phyloP scores from a whole-genome alignment of 495 filamentous ascomycete species.

The Staphylotrichum tortipilum region DNA sequence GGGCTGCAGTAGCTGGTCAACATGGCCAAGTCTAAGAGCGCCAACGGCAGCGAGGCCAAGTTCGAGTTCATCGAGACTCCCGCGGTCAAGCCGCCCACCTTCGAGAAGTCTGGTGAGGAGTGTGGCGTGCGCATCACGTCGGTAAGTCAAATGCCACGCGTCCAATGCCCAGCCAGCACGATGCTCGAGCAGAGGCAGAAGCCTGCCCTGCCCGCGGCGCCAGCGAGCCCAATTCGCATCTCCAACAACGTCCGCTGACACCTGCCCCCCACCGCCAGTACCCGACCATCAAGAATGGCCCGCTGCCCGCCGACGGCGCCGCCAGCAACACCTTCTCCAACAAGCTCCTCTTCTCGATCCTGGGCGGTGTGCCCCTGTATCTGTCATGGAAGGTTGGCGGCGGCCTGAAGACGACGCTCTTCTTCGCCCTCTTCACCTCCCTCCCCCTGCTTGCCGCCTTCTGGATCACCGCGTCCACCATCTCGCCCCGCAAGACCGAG shows the following conservation, averaged over 20 bases:
- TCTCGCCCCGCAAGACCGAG: slow-evolving; percentile 67
- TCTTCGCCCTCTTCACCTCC: slow-evolving; percentile 56
- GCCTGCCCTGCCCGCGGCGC: neutral
- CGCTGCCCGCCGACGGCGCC: slow-evolving; percentile 67
- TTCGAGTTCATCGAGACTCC: slow-evolving; percentile 78
- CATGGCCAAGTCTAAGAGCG: slow-evolving; percentile 40
- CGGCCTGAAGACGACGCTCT: slow-evolving; percentile 61
- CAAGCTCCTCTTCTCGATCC: slow-evolving; percentile 45
- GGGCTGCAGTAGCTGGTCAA: slow-evolving; percentile 20
- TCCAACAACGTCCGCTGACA: slow-evolving; percentile 6
- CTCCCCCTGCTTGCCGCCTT: slow-evolving; percentile 62
- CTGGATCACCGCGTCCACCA: slow-evolving; percentile 59
- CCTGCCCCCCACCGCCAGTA: slow-evolving; percentile 47
- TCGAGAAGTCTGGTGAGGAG: slow-evolving; percentile 51
- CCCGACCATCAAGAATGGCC: slow-evolving; percentile 70
- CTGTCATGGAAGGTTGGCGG: slow-evolving; percentile 60
- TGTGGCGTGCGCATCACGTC: slow-evolving; percentile 68
- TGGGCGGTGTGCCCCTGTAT: slow-evolving; percentile 56
- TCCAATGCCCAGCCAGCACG: too few species aligned
- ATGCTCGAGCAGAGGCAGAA: too few species aligned
- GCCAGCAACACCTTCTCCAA: slow-evolving; percentile 67
- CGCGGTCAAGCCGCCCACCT: slow-evolving; percentile 47
- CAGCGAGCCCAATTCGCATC: slow-evolving; percentile 1
- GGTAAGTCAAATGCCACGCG: too few species aligned
- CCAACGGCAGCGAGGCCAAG: slow-evolving; percentile 45